Base-by-base conservation (phyloP, 1,284 basidiomycete species). In the Trametes sp. region DNA sequence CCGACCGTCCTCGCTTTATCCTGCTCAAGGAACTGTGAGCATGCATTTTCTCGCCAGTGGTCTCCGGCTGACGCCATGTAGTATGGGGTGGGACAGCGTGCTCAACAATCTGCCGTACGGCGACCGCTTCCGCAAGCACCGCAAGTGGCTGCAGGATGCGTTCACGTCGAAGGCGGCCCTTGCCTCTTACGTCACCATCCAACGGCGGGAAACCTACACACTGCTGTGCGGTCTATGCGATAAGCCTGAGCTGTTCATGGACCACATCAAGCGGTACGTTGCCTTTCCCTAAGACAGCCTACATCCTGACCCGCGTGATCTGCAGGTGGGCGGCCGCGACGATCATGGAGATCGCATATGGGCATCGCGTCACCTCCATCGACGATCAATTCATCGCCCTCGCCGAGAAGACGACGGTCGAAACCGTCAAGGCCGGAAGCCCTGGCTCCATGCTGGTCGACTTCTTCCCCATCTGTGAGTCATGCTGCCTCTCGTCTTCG, bases 1-100 rank as follows among this genome's bases (percentile, higher is more conserved):
- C 80, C 6, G 75, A 74, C 63, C 69, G 81, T 45, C 77, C 77
- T 2, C 63, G 58, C 3, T 69, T 74, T 28, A 56, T 73, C 21
- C 66, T 77, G 23, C 61, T 75, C 11, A 62, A 62, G 23, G 73
- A 75, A 13, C 57, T 77, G 74, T 75, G 50, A 55, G 73, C 63
- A 10, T 23, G 21, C 24, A 16, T 31, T 4, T 24, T 19, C 8
- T 5, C 14, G 23, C 23, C 11, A 23, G 14, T 4, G 16, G 10
- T 21, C 1, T 2, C 6, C 33, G 7, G 24, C 61, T 59, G 45
- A 62, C 54, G n/a, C 28, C 1, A 41, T 33, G 16, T 41, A 73
- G 66, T 11, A 70, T 72, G 68, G 68, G 68, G 33, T 71, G 71
- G 70, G 65, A 69, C 24, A 67, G 57, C 54, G 68, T 68, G 16